These are phyloP conservation scores for Talaromyces stipitatus DNA, from an alignment of 495 filamentous ascomycete species.

Conservation along the genomic window DNA sequence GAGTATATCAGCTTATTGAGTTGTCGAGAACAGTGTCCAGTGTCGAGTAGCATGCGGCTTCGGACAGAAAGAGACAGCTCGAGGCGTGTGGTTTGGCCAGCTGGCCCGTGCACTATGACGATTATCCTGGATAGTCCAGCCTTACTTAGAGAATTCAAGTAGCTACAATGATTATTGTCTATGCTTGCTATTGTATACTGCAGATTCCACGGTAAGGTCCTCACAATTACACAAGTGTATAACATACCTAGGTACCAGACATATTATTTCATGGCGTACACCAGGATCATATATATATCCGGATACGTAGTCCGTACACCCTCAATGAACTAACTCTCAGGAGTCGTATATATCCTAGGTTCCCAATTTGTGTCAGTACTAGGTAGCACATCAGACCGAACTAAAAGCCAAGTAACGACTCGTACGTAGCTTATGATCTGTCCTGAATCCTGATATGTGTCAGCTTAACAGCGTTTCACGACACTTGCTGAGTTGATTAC, in stretches of 20 bases:
- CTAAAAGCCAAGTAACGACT: neutral
- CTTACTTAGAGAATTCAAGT: neutral
- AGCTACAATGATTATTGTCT: neutral
- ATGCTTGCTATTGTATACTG: neutral
- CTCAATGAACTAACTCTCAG: neutral
- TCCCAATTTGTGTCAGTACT: too few species aligned
- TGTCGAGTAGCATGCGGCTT: neutral
- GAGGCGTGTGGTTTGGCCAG: neutral
- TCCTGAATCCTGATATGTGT: neutral
- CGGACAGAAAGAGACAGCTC: neutral
- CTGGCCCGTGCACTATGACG: slow-evolving; percentile 2
- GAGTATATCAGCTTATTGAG: too few species aligned
- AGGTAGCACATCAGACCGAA: too few species aligned
- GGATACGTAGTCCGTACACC: neutral
- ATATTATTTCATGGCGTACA: too few species aligned
- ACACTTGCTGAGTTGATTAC: too few species aligned
- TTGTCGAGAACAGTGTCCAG: too few species aligned
- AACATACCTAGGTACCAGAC: too few species aligned
- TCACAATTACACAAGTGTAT: too few species aligned
- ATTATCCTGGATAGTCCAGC: neutral
- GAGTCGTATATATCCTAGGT: too few species aligned
- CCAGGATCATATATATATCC: too few species aligned
- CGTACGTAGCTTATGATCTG: neutral
- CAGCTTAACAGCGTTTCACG: neutral
- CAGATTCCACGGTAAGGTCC: too few species aligned